Conservation (phyloP, 1,284 basidiomycete genomes). For the Clitocybe nebularis region DNA sequence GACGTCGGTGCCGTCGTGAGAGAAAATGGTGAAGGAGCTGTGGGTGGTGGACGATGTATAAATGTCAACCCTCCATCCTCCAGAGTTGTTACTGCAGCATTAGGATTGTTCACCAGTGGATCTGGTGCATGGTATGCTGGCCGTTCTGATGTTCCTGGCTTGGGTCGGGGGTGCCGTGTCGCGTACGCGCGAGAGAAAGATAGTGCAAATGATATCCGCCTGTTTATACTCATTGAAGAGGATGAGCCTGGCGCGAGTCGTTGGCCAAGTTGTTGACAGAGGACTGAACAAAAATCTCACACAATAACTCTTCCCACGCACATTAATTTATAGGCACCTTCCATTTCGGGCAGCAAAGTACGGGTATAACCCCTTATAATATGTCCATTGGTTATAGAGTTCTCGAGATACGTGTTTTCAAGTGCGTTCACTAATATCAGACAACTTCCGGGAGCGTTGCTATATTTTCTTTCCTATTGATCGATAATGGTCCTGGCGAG, state of each 20-base stretch:
- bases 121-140: constrained; percentile 64
- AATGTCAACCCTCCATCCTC: constrained; percentile 61
- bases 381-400: no score
- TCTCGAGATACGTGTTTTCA: no score
- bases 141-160: constrained; percentile 44
- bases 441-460: no score
- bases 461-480: no score
- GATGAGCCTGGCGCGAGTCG: no score
- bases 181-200: constrained; percentile 27
- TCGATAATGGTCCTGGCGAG: no score
- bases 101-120: constrained; percentile 56
- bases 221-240: constrained; percentile 23
- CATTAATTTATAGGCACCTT: not conserved
- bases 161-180: constrained; percentile 38
- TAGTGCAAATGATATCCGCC: constrained; percentile 18
- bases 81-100: constrained; percentile 52
- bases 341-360: no score
- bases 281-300: constrained; percentile 12
- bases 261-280: not conserved
- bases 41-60: constrained; percentile 74
- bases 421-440: no score
- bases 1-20: constrained; percentile 64
- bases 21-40: constrained; percentile 65
- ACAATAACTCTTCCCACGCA: constrained; percentile 5
- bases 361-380: no score